Conservation (phyloP, 2,329 filamentous ascomycete species). For the Sporothrix schenckii region DNA sequence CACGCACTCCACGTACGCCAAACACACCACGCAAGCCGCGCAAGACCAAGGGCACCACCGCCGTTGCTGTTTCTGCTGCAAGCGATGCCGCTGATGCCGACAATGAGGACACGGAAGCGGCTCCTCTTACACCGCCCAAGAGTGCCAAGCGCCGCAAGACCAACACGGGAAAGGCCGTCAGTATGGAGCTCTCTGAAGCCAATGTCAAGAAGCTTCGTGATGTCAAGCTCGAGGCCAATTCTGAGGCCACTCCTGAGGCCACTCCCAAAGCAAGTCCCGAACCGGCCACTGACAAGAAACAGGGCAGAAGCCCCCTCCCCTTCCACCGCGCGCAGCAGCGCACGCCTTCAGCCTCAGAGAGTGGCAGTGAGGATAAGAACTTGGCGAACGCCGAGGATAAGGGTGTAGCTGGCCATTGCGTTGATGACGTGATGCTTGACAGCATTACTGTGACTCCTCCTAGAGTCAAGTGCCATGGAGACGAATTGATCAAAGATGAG, state of each 20-base stretch:
- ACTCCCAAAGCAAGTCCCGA: too few relatives aligned
- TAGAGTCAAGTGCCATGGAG: background rate
- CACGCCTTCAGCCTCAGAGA: constrained; percentile 3
- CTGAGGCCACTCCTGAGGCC: too few relatives aligned
- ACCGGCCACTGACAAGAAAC: constrained; percentile 1
- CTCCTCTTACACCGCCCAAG: constrained; percentile 13
- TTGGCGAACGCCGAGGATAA: background rate
- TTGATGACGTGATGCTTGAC: background rate
- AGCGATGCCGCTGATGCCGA: background rate
- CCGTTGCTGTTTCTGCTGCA: background rate
- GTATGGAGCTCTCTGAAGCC: constrained; percentile 5
- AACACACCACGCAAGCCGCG: background rate
- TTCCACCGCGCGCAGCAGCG: background rate
- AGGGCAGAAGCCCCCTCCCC: background rate
- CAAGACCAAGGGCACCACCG: background rate
- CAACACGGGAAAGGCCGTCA: background rate
- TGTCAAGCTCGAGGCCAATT: too few relatives aligned
- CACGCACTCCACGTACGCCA: background rate
- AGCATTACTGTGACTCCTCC: background rate
- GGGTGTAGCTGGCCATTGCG: background rate
- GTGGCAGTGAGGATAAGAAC: background rate
- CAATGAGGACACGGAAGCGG: background rate
- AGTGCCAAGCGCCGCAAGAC: constrained; percentile 36
- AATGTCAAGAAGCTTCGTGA: constrained; percentile 7
- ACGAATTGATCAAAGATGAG: background rate